Evolutionary conservation across 345 rosid genomes (phyloP).

Genomic region (Citrus glauca): DNA sequence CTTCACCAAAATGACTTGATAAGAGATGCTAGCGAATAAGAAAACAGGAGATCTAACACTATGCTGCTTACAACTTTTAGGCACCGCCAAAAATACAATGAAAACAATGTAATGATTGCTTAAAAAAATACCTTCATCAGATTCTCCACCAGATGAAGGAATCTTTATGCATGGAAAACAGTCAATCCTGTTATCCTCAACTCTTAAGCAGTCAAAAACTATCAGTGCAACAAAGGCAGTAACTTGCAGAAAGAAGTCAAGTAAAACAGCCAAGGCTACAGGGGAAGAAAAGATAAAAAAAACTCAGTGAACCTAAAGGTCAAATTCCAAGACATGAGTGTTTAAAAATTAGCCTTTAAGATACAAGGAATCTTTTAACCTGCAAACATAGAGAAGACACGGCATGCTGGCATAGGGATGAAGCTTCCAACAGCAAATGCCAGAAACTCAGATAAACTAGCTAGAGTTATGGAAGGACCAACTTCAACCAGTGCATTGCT

Average conservation of each 20-base stretch:
- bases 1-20: constrained; percentile 6
- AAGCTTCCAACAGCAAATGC: constrained; percentile 98
- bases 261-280: constrained; percentile 55
- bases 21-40: not conserved
- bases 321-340: not conserved
- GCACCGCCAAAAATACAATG: not conserved
- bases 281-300: not conserved
- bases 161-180: constrained; percentile 51
- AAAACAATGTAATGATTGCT: not conserved
- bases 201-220: constrained; percentile 45
- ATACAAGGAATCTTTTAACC: constrained; percentile 38
- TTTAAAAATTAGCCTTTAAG: not conserved
- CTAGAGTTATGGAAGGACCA: constrained; percentile 95
- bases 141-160: constrained; percentile 24
- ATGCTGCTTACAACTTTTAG: not conserved
- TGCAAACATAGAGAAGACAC: constrained; percentile 96
- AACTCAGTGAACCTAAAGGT: not conserved
- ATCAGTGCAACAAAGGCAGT: constrained; percentile 64
- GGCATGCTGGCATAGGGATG: constrained; percentile 97
- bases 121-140: constrained; percentile 36
- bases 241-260: constrained; percentile 64
- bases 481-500: constrained; percentile 97
- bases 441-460: constrained; percentile 90
- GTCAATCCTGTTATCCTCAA: constrained; percentile 52
- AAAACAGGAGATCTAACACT: not conserved